These are phyloP conservation scores for Tolypocladium ovalisporum DNA, from an alignment of 2,329 filamentous ascomycete genomes.

Conservation along the genomic window DNA sequence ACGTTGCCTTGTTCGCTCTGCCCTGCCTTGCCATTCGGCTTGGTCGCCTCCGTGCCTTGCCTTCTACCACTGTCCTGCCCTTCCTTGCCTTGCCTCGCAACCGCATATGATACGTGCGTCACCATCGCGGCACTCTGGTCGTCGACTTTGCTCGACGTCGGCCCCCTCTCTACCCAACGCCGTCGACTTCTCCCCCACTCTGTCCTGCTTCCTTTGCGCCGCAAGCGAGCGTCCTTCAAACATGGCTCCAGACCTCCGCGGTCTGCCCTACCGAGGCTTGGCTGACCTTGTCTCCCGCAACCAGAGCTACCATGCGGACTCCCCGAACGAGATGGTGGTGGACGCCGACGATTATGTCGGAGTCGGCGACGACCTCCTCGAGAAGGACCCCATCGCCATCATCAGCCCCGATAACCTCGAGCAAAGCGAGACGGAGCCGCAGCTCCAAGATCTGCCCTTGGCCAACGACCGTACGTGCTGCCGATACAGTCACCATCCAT, in stretches of 20 bases:
- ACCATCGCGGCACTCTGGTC: neutral
- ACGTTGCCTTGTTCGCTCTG: neutral
- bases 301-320: slow-evolving; percentile 43
- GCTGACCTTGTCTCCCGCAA: slow-evolving; percentile 14
- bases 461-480: slow-evolving; percentile 41
- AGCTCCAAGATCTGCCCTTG: slow-evolving; percentile 33
- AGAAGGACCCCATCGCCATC: slow-evolving; percentile 42
- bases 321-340: slow-evolving; percentile 46
- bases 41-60: neutral
- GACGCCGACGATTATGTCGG: slow-evolving; percentile 45
- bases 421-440: slow-evolving; percentile 30
- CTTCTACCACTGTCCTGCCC: neutral
- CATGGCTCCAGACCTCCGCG: slow-evolving; percentile 11
- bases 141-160: neutral
- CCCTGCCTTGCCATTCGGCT: neutral
- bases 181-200: neutral
- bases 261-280: slow-evolving; percentile 9
- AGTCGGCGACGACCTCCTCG: slow-evolving; percentile 32
- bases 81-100: neutral
- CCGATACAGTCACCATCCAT: too few relatives aligned
- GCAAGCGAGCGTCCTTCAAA: neutral
- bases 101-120: neutral
- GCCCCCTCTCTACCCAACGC: neutral
- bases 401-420: slow-evolving; percentile 43
- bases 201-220: neutral